Percentiles rank a stretch among this genome's conserved stretches.
Evolutionary conservation across 78 protist species (phyloP).

Genomic region (Isochrysis galbana): DNA sequence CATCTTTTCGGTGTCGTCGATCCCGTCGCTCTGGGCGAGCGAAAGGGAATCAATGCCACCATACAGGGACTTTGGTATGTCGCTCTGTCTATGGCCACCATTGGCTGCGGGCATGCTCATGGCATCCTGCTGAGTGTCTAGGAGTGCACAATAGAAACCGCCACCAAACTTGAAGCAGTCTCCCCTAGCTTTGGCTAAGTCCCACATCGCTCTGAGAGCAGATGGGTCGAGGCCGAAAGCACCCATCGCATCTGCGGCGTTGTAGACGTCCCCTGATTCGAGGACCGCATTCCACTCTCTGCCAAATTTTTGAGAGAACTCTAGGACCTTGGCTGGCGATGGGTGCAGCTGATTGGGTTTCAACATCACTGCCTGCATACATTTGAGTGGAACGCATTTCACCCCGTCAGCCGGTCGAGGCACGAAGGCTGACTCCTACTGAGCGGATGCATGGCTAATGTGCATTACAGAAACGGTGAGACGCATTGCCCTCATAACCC

Average conservation of each 20-base stretch:
- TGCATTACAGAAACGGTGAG: too few relatives aligned
- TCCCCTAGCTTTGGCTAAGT: neutral
- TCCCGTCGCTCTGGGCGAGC: neutral
- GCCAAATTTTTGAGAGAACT: neutral
- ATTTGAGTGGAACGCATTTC: too few relatives aligned
- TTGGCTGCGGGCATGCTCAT: neutral
- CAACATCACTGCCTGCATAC: neutral
- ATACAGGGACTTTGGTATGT: neutral
- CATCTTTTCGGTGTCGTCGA: neutral
- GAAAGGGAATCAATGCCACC: neutral
- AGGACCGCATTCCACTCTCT: neutral
- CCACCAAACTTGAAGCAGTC: conserved; percentile 48
- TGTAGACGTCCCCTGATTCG: neutral
- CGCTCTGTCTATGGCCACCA: neutral
- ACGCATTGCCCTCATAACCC: too few relatives aligned
- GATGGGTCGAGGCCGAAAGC: neutral
- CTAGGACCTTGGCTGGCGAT: neutral
- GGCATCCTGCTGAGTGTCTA: neutral
- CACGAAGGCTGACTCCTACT: too few relatives aligned
- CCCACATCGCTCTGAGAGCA: neutral
- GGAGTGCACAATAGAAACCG: conserved; percentile 49
- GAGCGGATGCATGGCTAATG: too few relatives aligned
- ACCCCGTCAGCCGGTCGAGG: too few relatives aligned
- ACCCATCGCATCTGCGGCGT: conserved; percentile 12
- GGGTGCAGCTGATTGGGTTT: conserved; percentile 26